Conservation (phyloP, 345 rosid genomes). For the Laguncularia racemosa region DNA sequence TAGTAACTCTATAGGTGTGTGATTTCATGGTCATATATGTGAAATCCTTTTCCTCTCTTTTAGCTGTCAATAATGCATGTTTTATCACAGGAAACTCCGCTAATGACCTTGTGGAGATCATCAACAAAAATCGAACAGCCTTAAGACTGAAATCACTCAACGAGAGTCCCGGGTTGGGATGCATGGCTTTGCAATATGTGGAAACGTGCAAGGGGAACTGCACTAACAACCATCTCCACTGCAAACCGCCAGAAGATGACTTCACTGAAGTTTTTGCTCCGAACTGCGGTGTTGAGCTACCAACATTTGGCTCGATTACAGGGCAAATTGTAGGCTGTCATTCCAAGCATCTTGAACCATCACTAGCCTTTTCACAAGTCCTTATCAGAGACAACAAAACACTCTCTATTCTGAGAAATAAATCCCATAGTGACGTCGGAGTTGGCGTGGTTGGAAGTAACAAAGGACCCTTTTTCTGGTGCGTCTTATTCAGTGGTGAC, state of each 20-base stretch:
- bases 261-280: conserved; percentile 78
- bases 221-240: conserved; percentile 43
- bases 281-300: conserved; percentile 77
- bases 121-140: conserved; percentile 64
- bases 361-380: conserved; percentile 49
- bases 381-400: conserved; percentile 46
- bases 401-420: conserved; percentile 48
- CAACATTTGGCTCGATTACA: conserved; percentile 59
- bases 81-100: conserved; percentile 59
- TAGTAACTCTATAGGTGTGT: too few species aligned
- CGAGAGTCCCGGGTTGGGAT: conserved; percentile 81
- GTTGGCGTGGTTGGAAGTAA: conserved; percentile 57
- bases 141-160: conserved; percentile 41
- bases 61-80: not conserved
- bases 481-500: conserved; percentile 59
- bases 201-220: conserved; percentile 67
- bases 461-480: conserved; percentile 67
- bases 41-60: not conserved
- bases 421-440: conserved; percentile 58
- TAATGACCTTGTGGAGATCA: conserved; percentile 59
- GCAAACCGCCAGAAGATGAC: conserved; percentile 62
- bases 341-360: conserved; percentile 47
- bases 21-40: too few species aligned
- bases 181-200: conserved; percentile 78
- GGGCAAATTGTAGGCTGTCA: conserved; percentile 77